Percentiles rank a stretch among this genome's conserved stretches.
These are phyloP conservation scores for Dendrobium nobile DNA, from an alignment of 106 monocot genomes.

Conservation along the genomic window DNA sequence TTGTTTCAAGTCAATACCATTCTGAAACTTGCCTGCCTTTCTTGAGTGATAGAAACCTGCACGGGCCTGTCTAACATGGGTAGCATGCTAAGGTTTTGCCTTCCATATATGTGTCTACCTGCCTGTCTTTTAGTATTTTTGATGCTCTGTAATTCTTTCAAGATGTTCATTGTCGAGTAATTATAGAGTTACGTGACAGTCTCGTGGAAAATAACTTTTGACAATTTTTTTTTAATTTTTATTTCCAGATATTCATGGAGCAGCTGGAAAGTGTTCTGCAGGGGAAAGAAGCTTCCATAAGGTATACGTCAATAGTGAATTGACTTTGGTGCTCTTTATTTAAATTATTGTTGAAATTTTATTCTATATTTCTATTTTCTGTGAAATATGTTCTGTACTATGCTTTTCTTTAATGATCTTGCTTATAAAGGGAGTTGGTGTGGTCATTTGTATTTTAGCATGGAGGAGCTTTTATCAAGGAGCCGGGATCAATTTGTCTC, in stretches of 20 bases:
- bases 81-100: background rate
- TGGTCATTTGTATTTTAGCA: conserved; percentile 37
- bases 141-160: background rate
- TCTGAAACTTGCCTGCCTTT: background rate
- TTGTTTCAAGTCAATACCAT: background rate
- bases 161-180: background rate
- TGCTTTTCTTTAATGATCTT: conserved; percentile 6
- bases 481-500: conserved; percentile 60
- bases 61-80: background rate
- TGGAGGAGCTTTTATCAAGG: conserved; percentile 68
- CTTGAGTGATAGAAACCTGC: background rate
- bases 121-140: background rate
- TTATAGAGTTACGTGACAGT: background rate
- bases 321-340: conserved; percentile 4
- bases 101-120: background rate
- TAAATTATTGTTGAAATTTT: background rate
- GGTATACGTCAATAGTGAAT: conserved; percentile 32
- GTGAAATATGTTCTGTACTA: conserved; percentile 1
- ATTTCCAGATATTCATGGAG: conserved; percentile 70
- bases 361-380: background rate
- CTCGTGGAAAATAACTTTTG: background rate
- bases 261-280: conserved; percentile 58
- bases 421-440: conserved; percentile 14
- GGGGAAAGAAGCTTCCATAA: conserved; percentile 47
- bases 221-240: background rate